These are phyloP conservation scores for Puya raimondii DNA, from an alignment of 176 grass and related monocot genomes.

Conservation along the genomic window DNA sequence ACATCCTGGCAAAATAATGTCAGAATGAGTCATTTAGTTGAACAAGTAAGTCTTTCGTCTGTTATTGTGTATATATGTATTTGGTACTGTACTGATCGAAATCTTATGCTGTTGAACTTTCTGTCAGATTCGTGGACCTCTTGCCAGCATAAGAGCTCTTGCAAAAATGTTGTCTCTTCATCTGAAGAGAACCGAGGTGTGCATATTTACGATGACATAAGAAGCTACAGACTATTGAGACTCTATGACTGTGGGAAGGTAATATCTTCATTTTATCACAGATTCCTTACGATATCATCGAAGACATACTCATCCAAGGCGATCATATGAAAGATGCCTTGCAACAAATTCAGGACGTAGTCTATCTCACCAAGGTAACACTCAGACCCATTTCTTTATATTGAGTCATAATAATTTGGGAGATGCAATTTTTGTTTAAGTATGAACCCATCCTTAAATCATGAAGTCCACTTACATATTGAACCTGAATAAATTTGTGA, in stretches of 20 bases:
- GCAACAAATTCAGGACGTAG: conserved; percentile 67
- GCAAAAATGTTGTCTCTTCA: conserved; percentile 65
- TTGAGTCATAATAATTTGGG: not conserved
- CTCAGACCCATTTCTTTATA: not conserved
- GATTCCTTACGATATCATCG: conserved; percentile 64
- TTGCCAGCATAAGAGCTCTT: conserved; percentile 62
- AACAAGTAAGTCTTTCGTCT: conserved; percentile 39
- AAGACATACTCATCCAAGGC: conserved; percentile 73
- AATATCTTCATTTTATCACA: conserved; percentile 29
- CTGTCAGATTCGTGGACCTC: conserved; percentile 57
- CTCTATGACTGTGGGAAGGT: not conserved
- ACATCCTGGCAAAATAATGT: conserved; percentile 79
- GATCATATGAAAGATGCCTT: conserved; percentile 67
- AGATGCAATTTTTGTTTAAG: not conserved
- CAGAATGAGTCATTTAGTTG: conserved; percentile 70
- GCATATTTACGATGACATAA: conserved; percentile 4
- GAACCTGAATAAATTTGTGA: not conserved
- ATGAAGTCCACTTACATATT: not conserved
- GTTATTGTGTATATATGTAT: conserved; percentile 4
- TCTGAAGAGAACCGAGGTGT: conserved; percentile 52
- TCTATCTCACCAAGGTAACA: conserved; percentile 64
- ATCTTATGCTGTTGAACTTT: not conserved
- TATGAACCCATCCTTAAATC: not conserved
- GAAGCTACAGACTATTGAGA: not conserved
- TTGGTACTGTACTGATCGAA: not conserved